phyloP scores from a whole-genome alignment of 202 grass and related monocot genomes.

The Eragrostis tef region DNA sequence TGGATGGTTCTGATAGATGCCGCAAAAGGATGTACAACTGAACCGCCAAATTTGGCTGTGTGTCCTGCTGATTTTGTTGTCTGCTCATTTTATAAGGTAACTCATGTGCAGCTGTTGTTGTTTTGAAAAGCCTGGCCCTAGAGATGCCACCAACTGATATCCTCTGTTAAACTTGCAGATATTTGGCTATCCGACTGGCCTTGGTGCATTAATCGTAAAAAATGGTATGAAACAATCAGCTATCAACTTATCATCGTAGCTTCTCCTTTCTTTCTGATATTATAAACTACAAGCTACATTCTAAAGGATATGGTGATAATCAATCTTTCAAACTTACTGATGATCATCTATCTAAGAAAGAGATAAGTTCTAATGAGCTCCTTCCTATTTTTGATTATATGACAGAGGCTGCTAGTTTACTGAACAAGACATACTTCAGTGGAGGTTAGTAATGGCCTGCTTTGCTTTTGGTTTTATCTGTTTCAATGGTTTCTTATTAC shows the following conservation, averaged over 20 bases:
- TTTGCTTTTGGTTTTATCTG: conserved; percentile 35
- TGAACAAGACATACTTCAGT: conserved; percentile 90
- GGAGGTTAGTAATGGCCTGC: conserved; percentile 66
- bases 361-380: conserved; percentile 19
- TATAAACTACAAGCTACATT: conserved; percentile 24
- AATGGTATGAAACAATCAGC: conserved; percentile 60
- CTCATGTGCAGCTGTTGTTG: conserved; percentile 20
- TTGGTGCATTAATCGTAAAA: conserved; percentile 90
- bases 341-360: conserved; percentile 17
- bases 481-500: conserved; percentile 17
- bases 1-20: conserved; percentile 98
- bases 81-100: conserved; percentile 98
- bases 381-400: conserved; percentile 53
- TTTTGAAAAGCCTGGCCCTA: conserved; percentile 21
- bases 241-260: conserved; percentile 24
- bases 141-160: conserved; percentile 41
- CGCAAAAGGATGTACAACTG: conserved; percentile 96
- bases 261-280: conserved; percentile 19
- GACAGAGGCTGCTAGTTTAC: conserved; percentile 76
- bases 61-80: conserved; percentile 92
- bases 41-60: conserved; percentile 72
- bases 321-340: conserved; percentile 1
- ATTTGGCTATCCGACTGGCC: conserved; percentile 98
- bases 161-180: conserved; percentile 65
- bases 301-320: conserved; percentile 13